These are phyloP conservation scores for Rhodamnia argentea DNA, from an alignment of 345 rosid genomes.

Conservation along the genomic window DNA sequence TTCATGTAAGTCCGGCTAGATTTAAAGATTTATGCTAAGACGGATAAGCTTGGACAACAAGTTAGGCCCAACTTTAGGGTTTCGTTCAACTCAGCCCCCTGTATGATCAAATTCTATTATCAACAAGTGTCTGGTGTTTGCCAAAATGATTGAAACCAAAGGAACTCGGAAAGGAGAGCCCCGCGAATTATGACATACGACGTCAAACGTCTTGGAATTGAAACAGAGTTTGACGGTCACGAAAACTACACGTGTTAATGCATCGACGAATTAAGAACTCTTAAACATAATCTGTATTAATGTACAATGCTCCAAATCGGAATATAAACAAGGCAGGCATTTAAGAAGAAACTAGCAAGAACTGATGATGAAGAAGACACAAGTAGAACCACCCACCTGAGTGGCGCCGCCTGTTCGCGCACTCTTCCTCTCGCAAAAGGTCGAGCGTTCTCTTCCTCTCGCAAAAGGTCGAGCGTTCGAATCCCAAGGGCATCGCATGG, in stretches of 20 bases:
- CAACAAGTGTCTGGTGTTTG: neutral
- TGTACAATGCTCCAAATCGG: neutral
- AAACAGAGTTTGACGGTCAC: neutral
- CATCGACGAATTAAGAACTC: neutral
- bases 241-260: neutral
- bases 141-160: neutral
- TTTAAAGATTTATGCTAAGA: neutral
- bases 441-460: too few species aligned
- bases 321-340: neutral
- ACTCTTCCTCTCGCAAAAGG: too few species aligned
- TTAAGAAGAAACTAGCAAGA: neutral
- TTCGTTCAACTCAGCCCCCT: neutral
- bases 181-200: neutral
- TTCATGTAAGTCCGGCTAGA: neutral
- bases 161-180: neutral
- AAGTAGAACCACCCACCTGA: too few species aligned
- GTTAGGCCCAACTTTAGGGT: neutral
- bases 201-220: neutral
- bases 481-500: too few species aligned
- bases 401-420: too few species aligned
- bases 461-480: too few species aligned
- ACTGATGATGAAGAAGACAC: neutral
- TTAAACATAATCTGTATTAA: neutral
- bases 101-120: neutral
- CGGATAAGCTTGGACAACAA: neutral